Percentiles rank a stretch among this genome's conserved stretches.
These are phyloP conservation scores for Ensete glaucum DNA, from an alignment of 176 grass and related monocot species.

Conservation along the genomic window DNA sequence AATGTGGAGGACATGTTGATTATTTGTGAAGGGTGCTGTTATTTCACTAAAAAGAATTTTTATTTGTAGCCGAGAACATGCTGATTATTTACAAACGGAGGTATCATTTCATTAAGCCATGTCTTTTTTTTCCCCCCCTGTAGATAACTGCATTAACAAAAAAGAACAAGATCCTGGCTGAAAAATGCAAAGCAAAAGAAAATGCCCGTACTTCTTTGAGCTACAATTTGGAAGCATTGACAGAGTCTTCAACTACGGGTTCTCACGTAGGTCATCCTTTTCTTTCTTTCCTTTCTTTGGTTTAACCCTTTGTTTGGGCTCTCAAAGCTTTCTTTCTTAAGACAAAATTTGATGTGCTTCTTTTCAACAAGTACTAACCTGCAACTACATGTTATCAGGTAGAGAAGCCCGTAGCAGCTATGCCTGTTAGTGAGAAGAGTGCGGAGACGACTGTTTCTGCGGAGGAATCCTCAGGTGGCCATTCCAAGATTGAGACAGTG, in stretches of 20 bases:
- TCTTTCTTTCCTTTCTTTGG: not conserved
- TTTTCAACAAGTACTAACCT: constrained; percentile 1
- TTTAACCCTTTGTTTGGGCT: not conserved
- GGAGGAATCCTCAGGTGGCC: constrained; percentile 24
- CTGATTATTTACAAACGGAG: too few relatives aligned
- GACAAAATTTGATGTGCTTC: not conserved
- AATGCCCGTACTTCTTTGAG: constrained; percentile 17
- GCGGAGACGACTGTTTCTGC: constrained; percentile 2
- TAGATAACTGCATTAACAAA: constrained; percentile 60
- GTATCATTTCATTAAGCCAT: not conserved
- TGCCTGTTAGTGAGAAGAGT: constrained; percentile 14
- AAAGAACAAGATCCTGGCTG: constrained; percentile 70
- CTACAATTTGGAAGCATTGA: constrained; percentile 32
- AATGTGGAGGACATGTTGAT: too few relatives aligned
- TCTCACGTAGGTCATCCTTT: constrained; percentile 26
- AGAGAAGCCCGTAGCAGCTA: constrained; percentile 19
- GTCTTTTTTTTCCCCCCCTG: constrained; percentile 7
- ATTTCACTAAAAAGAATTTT: too few relatives aligned
- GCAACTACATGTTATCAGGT: constrained; percentile 31
- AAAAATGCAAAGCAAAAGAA: constrained; percentile 40
- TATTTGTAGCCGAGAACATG: too few relatives aligned
- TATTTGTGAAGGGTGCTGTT: too few relatives aligned
- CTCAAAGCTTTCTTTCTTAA: not conserved
- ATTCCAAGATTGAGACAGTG: constrained; percentile 31
- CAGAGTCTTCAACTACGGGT: constrained; percentile 29